These are phyloP conservation scores for Metschnikowia reukaufii DNA, from an alignment of 805 yeast genomes.

Conservation along the genomic window DNA sequence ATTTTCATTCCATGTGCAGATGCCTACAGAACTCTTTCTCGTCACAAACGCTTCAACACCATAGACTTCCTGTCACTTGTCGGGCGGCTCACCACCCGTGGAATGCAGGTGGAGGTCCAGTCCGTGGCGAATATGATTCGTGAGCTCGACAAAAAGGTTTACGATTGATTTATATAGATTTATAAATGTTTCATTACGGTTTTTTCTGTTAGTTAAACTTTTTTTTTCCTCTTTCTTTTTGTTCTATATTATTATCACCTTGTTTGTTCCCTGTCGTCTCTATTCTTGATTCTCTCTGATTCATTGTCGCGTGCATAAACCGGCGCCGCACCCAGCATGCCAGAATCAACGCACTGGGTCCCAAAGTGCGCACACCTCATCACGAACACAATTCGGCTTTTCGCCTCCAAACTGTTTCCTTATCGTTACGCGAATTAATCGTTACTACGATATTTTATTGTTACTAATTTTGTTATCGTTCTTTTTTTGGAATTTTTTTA, in stretches of 20 bases:
- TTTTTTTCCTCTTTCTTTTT: no score
- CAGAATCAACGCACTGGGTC: neutral
- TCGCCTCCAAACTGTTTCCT: neutral
- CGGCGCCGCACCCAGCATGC: neutral
- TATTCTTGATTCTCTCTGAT: neutral
- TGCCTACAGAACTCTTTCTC: constrained; percentile 81
- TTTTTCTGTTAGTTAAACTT: no score
- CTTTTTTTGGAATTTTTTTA: no score
- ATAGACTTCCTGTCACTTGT: constrained; percentile 75
- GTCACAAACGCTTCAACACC: constrained; percentile 73
- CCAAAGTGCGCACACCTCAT: constrained; percentile 7
- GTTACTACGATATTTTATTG: neutral
- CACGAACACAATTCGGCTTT: neutral
- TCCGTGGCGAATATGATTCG: constrained; percentile 82
- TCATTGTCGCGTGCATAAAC: no score
- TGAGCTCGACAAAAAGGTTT: constrained; percentile 71
- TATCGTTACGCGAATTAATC: neutral
- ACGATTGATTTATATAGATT: constrained; percentile 30
- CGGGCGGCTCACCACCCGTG: constrained; percentile 72
- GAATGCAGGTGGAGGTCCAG: constrained; percentile 90
- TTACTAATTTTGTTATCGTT: no score
- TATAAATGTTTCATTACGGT: no score
- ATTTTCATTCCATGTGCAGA: constrained; percentile 85
- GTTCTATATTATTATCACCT: no score
- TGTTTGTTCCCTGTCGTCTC: no score